Evolutionary conservation across 2,329 filamentous ascomycete species (phyloP).

Genomic region (Epichloe coenophiala): DNA sequence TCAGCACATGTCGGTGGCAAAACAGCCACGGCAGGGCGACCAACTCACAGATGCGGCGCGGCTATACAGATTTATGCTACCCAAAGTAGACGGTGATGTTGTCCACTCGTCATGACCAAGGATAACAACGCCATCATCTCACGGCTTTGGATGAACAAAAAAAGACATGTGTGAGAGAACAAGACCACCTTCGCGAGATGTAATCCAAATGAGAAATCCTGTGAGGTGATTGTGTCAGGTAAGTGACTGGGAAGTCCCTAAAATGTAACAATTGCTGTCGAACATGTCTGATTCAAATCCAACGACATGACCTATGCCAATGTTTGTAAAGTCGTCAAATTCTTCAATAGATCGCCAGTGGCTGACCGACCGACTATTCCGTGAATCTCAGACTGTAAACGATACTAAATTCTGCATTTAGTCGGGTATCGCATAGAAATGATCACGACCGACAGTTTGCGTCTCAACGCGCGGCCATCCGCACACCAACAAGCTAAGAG

Average conservation of each 20-base stretch:
- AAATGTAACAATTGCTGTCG: constrained; percentile 49
- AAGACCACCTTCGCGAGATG: constrained; percentile 5
- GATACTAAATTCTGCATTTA: neutral
- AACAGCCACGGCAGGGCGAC: neutral
- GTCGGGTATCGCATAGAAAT: neutral
- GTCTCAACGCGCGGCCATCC: neutral
- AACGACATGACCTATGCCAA: constrained; percentile 4
- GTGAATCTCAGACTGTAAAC: constrained; percentile 1
- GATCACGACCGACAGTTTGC: neutral
- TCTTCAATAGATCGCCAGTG: neutral
- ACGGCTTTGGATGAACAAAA: neutral
- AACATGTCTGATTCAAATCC: constrained; percentile 31
- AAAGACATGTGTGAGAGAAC: constrained; percentile 6
- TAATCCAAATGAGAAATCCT: constrained; percentile 11
- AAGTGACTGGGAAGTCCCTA: constrained; percentile 42
- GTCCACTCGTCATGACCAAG: constrained; percentile 4
- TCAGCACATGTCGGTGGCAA: neutral
- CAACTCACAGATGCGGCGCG: neutral
- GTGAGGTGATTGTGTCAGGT: constrained; percentile 9
- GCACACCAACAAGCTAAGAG: neutral
- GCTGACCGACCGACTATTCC: neutral
- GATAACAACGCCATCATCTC: constrained; percentile 3
- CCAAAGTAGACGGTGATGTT: constrained; percentile 2
- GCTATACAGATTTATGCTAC: constrained; percentile 1
- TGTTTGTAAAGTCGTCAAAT: constrained; percentile 5